Evolutionary conservation across 345 rosid species (phyloP), one percentile per base, ranked within the genome.

Genomic region (Litchi chinensis): DNA sequence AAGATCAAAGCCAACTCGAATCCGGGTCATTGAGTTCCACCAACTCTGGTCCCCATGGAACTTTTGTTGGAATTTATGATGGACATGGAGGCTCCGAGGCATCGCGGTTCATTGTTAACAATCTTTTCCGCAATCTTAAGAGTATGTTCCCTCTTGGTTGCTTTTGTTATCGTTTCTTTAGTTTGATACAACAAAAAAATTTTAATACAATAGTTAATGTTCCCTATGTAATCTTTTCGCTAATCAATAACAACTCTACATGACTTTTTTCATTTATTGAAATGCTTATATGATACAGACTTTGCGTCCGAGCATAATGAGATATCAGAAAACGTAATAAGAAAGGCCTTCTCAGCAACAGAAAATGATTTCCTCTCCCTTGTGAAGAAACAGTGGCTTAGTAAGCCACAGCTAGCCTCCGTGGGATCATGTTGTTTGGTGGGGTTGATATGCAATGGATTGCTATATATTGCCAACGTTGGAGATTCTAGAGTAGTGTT

Each of bases 1-100:
- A 95, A 83, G 97, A 95, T 83, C 98, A 89, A 73, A 89, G 94
- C 87, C 98, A 92, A 81, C 83, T 95, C 43, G 98, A 95, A 87
- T 93, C 95, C 76, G 98, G 97, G n/a, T 87, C 89, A 1, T 70
- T 92, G 79, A 81, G 83, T 73, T 85, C 79, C 69, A 81, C 13
- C 8, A 73, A 79, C 70, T 81, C 87, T 0, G 85, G 89, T 72
- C 86, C 92, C 73, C 87, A 72, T 4, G 97, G 95, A 26, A 91
- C 95, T 9, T 91, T 91, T 32, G 76, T 91, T 48, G 96, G 98
- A 5, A 86, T 95, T 1, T 89, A 93, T 60, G 98, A 95, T 85
- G 98, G 98, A 8, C 98, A 93, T 82, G 97, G 89, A 71, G 98
- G 98, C 57, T 84, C 88, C 22, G 93, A 93, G 80, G 86, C 97